Percentiles rank a stretch among this genome's conserved stretches.
phyloP scores from a whole-genome alignment of 2,329 filamentous ascomycete species.

The Sporothrix brasiliensis region DNA sequence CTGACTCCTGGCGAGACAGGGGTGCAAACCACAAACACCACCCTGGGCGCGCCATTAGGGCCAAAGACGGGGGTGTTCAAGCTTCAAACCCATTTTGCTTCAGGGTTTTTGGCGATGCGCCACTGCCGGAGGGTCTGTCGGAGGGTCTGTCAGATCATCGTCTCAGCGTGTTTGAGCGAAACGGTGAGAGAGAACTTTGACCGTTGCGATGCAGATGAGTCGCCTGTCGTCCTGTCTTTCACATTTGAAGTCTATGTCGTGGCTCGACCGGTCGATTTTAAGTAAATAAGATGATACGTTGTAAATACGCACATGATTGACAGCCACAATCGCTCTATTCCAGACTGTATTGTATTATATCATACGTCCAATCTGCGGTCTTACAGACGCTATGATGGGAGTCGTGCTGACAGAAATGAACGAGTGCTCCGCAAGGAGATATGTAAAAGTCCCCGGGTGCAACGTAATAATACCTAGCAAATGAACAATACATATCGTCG shows the following conservation, averaged over 20 bases:
- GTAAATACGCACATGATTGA: too few species aligned
- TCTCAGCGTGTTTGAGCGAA: slow-evolving; percentile 32
- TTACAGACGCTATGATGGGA: not conserved
- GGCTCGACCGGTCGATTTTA: not conserved
- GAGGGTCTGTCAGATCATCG: slow-evolving; percentile 30
- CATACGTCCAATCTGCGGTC: not conserved
- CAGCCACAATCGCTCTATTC: slow-evolving; percentile 16
- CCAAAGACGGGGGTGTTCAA: slow-evolving; percentile 4
- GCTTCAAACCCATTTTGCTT: slow-evolving; percentile 31
- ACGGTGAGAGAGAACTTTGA: not conserved
- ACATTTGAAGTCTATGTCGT: too few species aligned
- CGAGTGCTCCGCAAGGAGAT: slow-evolving; percentile 17
- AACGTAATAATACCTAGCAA: not conserved
- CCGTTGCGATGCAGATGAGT: not conserved
- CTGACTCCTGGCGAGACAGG: slow-evolving; percentile 7
- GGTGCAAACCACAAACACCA: too few species aligned
- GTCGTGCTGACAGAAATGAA: not conserved
- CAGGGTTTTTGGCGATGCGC: slow-evolving; percentile 25
- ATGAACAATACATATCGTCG: not conserved
- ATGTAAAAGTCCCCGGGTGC: not conserved
- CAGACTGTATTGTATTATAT: not conserved
- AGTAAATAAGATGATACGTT: not conserved
- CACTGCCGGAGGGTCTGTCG: slow-evolving; percentile 15
- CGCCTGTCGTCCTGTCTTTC: slow-evolving; percentile 3
- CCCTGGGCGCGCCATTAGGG: not conserved